These are phyloP conservation scores for Pleurotus salmoneostramineus DNA, from an alignment of 768 basidiomycete species.

Conservation along the genomic window DNA sequence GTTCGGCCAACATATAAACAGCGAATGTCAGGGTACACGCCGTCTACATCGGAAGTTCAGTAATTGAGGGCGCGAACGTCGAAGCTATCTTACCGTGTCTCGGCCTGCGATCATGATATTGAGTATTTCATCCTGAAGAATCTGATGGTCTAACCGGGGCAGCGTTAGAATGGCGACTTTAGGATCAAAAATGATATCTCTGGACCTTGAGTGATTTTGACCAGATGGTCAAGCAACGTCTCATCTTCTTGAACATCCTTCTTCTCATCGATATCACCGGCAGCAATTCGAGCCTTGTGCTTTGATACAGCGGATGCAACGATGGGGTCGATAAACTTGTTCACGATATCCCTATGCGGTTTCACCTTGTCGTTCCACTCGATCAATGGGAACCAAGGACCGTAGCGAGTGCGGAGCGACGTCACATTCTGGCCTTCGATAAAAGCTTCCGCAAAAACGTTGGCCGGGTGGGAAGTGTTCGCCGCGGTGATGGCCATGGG, in stretches of 20 bases:
- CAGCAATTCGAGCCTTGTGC: conserved; percentile 17
- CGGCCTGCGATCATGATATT: conserved; percentile 56
- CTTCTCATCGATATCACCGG: conserved; percentile 11
- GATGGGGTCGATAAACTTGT: conserved; percentile 48
- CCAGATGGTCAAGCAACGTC: conserved; percentile 45
- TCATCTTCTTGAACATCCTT: conserved; percentile 31
- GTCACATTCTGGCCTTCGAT: conserved; percentile 34
- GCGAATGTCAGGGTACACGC: conserved; percentile 50
- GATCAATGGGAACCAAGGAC: conserved; percentile 40
- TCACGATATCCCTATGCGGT: conserved; percentile 38
- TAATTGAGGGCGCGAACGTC: not conserved
- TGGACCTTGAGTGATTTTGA: conserved; percentile 48
- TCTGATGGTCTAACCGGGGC: conserved; percentile 22
- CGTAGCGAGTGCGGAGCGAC: conserved; percentile 32
- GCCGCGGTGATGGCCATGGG: conserved; percentile 17
- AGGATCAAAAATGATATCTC: not conserved
- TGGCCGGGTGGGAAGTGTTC: conserved; percentile 30
- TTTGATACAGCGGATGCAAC: conserved; percentile 39
- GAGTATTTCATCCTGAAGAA: conserved; percentile 47
- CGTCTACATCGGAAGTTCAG: conserved; percentile 24
- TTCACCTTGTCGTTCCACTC: conserved; percentile 47
- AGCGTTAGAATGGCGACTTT: too few relatives aligned
- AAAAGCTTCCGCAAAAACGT: conserved; percentile 47
- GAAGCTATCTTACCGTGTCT: conserved; percentile 38
- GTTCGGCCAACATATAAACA: conserved; percentile 49